Evolutionary conservation across 768 basidiomycete genomes (phyloP).

Genomic region (Phylloporus arenicola): DNA sequence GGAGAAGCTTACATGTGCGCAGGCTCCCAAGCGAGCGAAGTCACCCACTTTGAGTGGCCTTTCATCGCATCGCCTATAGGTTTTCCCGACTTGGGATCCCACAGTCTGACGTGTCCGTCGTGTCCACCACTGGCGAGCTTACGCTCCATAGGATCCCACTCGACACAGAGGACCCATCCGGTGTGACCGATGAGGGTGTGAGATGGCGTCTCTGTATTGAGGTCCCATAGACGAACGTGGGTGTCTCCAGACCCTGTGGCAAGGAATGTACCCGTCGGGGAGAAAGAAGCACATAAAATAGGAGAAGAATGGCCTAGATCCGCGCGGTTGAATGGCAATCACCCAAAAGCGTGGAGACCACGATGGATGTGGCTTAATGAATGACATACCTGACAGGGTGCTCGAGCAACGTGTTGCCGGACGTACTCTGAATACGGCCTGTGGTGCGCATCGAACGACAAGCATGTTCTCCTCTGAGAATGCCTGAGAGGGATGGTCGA

Average conservation of each 20-base stretch:
- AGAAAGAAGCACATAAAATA: constrained; percentile 93
- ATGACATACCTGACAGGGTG: constrained; percentile 68
- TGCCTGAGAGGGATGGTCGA: constrained; percentile 62
- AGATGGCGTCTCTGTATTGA: constrained; percentile 87
- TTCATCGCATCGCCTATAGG: constrained; percentile 82
- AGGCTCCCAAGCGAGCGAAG: constrained; percentile 92
- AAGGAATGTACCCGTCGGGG: constrained; percentile 84
- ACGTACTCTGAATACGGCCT: constrained; percentile 91
- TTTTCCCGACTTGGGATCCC: constrained; percentile 92
- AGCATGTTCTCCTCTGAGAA: constrained; percentile 87
- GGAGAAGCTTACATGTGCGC: constrained; percentile 68
- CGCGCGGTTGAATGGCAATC: constrained; percentile 3
- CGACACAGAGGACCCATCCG: constrained; percentile 95
- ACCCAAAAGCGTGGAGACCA: constrained; percentile 1
- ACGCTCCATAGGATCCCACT: constrained; percentile 93
- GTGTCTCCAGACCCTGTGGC: constrained; percentile 97
- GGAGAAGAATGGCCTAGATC: constrained; percentile 79
- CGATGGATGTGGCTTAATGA: constrained; percentile 2
- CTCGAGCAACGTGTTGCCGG: constrained; percentile 93
- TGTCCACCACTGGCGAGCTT: constrained; percentile 91
- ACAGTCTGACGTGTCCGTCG: constrained; percentile 87
- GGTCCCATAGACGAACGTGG: constrained; percentile 89
- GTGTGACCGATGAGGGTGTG: constrained; percentile 83
- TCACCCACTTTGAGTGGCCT: constrained; percentile 97
- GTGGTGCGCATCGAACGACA: constrained; percentile 85